These are phyloP conservation scores for Scutellaria galericulata DNA, from an alignment of 257 asterid species.

Conservation along the genomic window DNA sequence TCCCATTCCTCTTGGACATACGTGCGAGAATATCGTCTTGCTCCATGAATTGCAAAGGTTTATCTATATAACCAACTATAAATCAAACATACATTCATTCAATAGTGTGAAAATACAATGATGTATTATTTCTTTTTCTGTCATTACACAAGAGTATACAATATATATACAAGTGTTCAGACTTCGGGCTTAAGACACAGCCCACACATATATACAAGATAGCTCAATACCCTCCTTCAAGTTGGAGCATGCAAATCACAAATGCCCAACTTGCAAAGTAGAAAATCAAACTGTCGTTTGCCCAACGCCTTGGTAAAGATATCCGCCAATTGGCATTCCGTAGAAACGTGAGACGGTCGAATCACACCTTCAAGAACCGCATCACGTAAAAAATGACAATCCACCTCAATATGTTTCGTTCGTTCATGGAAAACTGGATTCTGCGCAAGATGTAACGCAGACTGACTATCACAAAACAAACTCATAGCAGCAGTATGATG, in stretches of 20 bases:
- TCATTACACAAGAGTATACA: too few species aligned
- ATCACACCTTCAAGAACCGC: not conserved
- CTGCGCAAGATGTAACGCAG: not conserved
- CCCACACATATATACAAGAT: too few species aligned
- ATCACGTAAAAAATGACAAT: constrained; percentile 19
- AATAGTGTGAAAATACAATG: too few species aligned
- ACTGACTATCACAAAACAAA: constrained; percentile 17
- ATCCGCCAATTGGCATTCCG: not conserved
- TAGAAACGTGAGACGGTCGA: not conserved
- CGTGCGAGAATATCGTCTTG: too few species aligned
- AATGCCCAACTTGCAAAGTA: constrained; percentile 13
- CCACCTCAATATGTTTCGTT: constrained; percentile 3
- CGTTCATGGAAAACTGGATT: constrained; percentile 20
- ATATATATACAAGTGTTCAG: too few species aligned
- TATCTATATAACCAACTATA: too few species aligned
- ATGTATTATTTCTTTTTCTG: too few species aligned
- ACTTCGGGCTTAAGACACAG: too few species aligned
- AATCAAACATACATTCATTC: too few species aligned
- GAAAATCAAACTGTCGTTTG: not conserved
- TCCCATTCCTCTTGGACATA: too few species aligned
- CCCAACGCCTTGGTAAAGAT: constrained; percentile 7
- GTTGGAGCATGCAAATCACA: constrained; percentile 18
- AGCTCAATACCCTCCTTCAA: constrained; percentile 6
- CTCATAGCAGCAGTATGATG: not conserved
- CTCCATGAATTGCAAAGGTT: too few species aligned